These are phyloP conservation scores for Beta corolliflora DNA, from an alignment of 179 eudicot species.

Conservation along the genomic window DNA sequence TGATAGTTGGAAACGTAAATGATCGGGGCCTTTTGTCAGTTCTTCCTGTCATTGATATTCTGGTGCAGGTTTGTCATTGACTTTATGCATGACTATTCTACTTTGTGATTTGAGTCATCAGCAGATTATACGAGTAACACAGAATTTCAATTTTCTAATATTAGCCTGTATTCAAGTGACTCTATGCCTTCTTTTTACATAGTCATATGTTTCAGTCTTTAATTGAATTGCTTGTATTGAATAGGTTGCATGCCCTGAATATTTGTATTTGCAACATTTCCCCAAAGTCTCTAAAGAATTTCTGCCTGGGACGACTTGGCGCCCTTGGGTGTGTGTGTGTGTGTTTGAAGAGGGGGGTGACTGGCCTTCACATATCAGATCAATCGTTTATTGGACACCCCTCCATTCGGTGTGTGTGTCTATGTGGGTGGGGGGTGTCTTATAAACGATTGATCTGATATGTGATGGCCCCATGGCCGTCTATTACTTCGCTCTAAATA, in stretches of 20 bases:
- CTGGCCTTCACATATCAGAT: background rate
- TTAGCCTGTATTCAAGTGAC: background rate
- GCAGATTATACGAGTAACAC: background rate
- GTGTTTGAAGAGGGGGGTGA: background rate
- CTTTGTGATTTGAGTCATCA: background rate
- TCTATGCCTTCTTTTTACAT: background rate
- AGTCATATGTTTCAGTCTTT: background rate
- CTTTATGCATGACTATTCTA: background rate
- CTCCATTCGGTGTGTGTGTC: no score
- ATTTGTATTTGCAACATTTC: background rate
- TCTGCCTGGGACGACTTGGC: background rate
- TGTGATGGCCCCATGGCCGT: background rate
- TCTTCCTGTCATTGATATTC: conserved; percentile 84
- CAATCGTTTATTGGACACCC: background rate
- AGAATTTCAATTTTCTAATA: background rate
- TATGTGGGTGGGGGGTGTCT: no score
- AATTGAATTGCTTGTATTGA: background rate
- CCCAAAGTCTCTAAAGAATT: background rate
- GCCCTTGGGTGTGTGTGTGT: no score
- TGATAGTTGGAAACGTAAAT: conserved; percentile 84
- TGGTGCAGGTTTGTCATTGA: conserved; percentile 65
- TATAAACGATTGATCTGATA: background rate
- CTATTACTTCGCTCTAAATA: background rate
- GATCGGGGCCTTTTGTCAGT: conserved; percentile 84
- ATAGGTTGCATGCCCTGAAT: background rate